These are phyloP conservation scores for Suillus plorans DNA, from an alignment of 768 basidiomycete species.

Conservation along the genomic window DNA sequence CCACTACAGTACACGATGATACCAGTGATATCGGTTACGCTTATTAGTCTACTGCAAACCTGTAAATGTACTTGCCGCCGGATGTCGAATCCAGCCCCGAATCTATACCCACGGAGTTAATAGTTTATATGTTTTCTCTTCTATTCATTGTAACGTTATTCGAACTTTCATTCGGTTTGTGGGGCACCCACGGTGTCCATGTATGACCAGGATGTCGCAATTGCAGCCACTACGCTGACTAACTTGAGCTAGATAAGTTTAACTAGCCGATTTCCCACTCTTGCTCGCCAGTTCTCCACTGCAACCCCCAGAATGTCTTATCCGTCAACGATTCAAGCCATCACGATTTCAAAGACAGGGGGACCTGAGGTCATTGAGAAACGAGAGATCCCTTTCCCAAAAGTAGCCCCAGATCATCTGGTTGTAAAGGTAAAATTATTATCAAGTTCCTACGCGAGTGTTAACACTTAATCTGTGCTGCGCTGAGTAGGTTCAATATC, in stretches of 20 bases:
- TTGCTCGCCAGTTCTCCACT: constrained; percentile 32
- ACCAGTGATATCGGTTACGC: neutral
- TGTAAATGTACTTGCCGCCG: neutral
- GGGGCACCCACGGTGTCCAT: neutral
- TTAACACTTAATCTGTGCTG: neutral
- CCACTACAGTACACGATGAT: neutral
- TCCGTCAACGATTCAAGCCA: constrained; percentile 65
- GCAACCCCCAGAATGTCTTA: constrained; percentile 43
- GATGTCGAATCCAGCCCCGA: neutral
- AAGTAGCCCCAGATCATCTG: constrained; percentile 58
- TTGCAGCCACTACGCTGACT: constrained; percentile 1
- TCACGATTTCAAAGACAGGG: constrained; percentile 72
- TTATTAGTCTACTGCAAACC: neutral
- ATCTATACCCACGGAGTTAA: neutral
- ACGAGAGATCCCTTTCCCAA: constrained; percentile 65
- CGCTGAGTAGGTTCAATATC: constrained; percentile 57
- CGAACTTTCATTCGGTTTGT: neutral
- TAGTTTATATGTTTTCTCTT: neutral
- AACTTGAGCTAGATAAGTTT: constrained; percentile 8
- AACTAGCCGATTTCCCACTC: constrained; percentile 19
- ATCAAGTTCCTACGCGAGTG: neutral
- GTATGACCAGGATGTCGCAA: neutral
- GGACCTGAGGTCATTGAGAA: constrained; percentile 77
- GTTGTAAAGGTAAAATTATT: constrained; percentile 35
- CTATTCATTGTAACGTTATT: neutral